Evolutionary conservation across 352 stramenopile genomes (phyloP).

Genomic region (Globisporangium alternatum): DNA sequence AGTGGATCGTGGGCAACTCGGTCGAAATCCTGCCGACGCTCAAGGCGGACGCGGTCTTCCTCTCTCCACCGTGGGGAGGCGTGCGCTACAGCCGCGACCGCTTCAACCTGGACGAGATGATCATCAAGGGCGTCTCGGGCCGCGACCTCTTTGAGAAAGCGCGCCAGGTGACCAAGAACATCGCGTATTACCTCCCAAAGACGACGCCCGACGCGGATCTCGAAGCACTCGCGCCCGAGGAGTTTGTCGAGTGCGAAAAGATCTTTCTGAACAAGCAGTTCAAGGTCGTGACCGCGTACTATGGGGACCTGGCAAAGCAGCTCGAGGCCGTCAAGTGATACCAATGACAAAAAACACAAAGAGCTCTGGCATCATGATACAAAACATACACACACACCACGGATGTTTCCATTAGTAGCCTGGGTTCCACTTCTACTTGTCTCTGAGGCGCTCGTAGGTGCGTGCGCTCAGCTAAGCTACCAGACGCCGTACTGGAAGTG

Average conservation of each 20-base stretch:
- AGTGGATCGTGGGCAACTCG: constrained; percentile 90
- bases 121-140: constrained; percentile 55
- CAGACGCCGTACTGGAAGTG: not conserved
- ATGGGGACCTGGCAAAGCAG: constrained; percentile 45
- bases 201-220: constrained; percentile 56
- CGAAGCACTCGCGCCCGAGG: constrained; percentile 40
- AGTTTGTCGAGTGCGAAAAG: constrained; percentile 70
- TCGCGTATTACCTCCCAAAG: constrained; percentile 83
- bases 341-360: not conserved
- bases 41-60: constrained; percentile 85
- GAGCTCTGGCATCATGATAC: not conserved
- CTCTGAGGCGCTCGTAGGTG: not conserved
- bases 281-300: constrained; percentile 84
- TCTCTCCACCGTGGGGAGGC: constrained; percentile 90
- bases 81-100: constrained; percentile 64
- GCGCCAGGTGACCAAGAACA: constrained; percentile 56
- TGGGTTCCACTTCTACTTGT: not conserved
- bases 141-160: constrained; percentile 63
- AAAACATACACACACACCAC: not conserved
- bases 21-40: constrained; percentile 74
- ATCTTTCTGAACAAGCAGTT: constrained; percentile 78
- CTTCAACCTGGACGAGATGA: constrained; percentile 67
- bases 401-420: not conserved
- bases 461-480: not conserved
- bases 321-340: not conserved